These are phyloP conservation scores for Podaxis mareebaensis DNA, from an alignment of 768 basidiomycete genomes.

Conservation along the genomic window DNA sequence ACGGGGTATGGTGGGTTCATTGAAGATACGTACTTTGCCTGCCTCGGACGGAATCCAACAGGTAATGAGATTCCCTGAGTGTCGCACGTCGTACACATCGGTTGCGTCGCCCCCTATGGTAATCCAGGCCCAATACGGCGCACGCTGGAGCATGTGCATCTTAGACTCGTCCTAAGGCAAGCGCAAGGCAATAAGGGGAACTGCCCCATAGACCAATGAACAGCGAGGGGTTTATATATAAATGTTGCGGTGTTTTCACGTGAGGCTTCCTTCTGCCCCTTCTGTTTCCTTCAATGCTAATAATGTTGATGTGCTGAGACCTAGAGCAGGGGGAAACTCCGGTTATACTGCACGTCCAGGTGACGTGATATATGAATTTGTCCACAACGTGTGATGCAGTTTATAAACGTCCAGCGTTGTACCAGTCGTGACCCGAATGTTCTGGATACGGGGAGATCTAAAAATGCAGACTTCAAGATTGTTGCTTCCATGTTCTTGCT, in stretches of 20 bases:
- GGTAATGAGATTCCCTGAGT: conserved; percentile 17
- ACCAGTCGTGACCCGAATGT: no score
- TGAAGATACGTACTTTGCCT: conserved; percentile 21
- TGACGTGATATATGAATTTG: not conserved
- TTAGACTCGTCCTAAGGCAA: not conserved
- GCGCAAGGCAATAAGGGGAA: not conserved
- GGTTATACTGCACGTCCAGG: not conserved
- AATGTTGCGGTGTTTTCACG: not conserved
- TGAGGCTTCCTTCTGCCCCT: not conserved
- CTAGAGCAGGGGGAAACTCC: not conserved
- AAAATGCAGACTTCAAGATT: no score
- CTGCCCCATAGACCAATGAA: not conserved
- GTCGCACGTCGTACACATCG: conserved; percentile 14
- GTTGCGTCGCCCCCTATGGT: conserved; percentile 17
- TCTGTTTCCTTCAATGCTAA: not conserved
- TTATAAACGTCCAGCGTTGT: no score
- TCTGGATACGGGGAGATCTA: no score
- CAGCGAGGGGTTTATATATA: not conserved
- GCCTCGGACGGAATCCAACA: conserved; percentile 27
- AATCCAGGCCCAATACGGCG: conserved; percentile 20
- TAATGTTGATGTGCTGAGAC: not conserved
- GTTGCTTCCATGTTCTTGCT: no score
- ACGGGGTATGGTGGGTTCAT: not conserved
- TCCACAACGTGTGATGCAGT: not conserved
- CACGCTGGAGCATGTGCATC: conserved; percentile 18